Evolutionary conservation across 2,329 filamentous ascomycete species (phyloP), one percentile per base, ranked within the genome.

Genomic region (Colletotrichum filicis): DNA sequence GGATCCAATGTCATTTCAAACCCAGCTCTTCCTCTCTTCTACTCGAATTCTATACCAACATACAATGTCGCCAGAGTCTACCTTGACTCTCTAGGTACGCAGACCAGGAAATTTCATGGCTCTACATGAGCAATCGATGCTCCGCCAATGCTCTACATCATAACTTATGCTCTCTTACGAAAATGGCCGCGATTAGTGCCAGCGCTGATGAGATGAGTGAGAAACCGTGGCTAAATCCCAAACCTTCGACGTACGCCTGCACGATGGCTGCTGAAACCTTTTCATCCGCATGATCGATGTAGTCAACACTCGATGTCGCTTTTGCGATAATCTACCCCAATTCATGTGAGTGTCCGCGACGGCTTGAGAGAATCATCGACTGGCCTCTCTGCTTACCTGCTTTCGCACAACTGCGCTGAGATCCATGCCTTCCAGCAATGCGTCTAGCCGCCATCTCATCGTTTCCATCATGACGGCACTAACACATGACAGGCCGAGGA

Each of bases 401-500:
- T 56, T 63, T 16, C 76, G 66, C 9, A 61, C 67, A 16, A 62
- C 62, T 22, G 49, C 59, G 16, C 72, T 71, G 11, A 77, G 28
- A 3, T 71, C 76, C 35, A 77, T 68, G 2, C 37, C 59, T 12
- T 62, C 46, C 22, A 78, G 71, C 24, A 73, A 56, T 2, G 63
- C 37, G 16, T 70, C 64, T 37, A 78, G 53, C 26, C 68, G 75
- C 68, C 66, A 73, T 67, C 65, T 57, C 62, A 78, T 75, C 7
- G 70, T 74, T 42, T 73, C 74, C 57, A 74, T 77, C 76, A 82
- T 82, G 0, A 80, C 78, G 1, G 83, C 82, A 60, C 83, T 85
- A 0, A 81, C 79, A n/a, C 78, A 76, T 0, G 83, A 80, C 7
- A 86, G 76, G 0, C 85, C 84, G 4, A 84, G 70, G 0, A 85